Conservation (phyloP, 768 basidiomycete genomes). For the Holtermanniella nyarrowii region DNA sequence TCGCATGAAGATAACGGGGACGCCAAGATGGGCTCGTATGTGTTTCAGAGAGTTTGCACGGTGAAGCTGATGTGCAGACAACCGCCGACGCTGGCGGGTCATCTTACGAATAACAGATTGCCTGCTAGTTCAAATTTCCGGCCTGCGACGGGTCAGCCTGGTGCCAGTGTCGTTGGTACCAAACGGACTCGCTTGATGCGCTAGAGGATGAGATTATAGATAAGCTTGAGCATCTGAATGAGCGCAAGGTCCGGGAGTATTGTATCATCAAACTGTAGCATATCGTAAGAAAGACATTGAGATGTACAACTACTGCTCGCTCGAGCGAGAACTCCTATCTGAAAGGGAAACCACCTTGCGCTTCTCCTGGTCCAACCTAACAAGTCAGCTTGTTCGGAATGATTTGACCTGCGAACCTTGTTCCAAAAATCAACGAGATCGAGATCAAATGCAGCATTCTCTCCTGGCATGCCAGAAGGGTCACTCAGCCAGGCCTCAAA, state of each 20-base stretch:
- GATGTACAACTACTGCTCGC: no score
- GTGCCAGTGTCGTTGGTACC: background rate
- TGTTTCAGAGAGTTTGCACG: background rate
- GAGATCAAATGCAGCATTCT: slow-evolving; percentile 8
- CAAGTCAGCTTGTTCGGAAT: background rate
- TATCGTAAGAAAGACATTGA: no score
- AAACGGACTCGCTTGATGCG: slow-evolving; percentile 19
- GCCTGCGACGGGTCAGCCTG: slow-evolving; percentile 12
- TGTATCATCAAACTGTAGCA: no score
- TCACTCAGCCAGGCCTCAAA: background rate
- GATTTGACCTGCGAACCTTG: slow-evolving; percentile 4
- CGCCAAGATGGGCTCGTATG: slow-evolving; percentile 40
- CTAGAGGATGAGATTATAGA: slow-evolving; percentile 8
- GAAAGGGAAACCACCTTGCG: slow-evolving; percentile 35
- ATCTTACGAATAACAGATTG: slow-evolving; percentile 14
- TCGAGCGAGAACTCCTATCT: slow-evolving; percentile 7
- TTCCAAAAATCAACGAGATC: slow-evolving; percentile 34
- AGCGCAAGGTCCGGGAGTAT: no score
- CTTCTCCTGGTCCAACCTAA: slow-evolving; percentile 27
- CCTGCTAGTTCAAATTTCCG: slow-evolving; percentile 32
- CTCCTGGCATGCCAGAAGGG: background rate
- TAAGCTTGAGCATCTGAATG: no score
- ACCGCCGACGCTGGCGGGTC: slow-evolving; percentile 24
- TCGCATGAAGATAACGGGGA: slow-evolving; percentile 66
- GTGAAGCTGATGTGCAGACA: slow-evolving; percentile 8